A percentile compares a stretch with the other conserved stretches of the same genome.
These are phyloP conservation scores for Fomitopsis betulina DNA, from an alignment of 1,284 basidiomycete genomes.

Conservation along the genomic window DNA sequence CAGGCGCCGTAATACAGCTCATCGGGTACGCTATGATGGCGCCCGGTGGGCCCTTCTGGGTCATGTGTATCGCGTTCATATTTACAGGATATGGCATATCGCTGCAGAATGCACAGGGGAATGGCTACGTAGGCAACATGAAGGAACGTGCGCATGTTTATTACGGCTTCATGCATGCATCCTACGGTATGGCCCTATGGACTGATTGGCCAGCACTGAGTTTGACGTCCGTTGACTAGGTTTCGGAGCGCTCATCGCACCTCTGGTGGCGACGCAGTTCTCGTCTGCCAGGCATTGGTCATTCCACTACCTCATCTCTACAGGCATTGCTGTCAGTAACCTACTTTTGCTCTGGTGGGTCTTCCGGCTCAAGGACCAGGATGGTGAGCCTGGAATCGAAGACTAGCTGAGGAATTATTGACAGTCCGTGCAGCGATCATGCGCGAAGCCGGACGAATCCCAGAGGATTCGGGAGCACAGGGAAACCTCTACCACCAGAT, in stretches of 20 bases:
- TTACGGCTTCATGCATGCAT: constrained; percentile 53
- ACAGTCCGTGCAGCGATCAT: constrained; percentile 17
- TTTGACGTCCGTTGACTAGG: constrained; percentile 30
- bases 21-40: constrained; percentile 42
- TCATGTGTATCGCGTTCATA: constrained; percentile 55
- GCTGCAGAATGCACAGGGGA: constrained; percentile 50
- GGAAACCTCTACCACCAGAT: constrained; percentile 51
- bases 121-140: constrained; percentile 48
- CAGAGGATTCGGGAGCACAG: constrained; percentile 27
- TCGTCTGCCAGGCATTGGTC: constrained; percentile 47
- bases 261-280: constrained; percentile 68
- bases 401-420: background rate
- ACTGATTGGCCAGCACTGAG: background rate
- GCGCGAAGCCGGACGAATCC: constrained; percentile 35
- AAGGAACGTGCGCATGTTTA: constrained; percentile 39
- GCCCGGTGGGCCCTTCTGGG: constrained; percentile 62
- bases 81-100: constrained; percentile 59
- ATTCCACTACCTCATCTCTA: constrained; percentile 49
- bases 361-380: constrained; percentile 48
- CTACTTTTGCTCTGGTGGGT: constrained; percentile 38
- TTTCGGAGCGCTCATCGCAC: constrained; percentile 61
- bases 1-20: constrained; percentile 41
- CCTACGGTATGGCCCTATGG: constrained; percentile 36
- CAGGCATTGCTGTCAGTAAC: constrained; percentile 50
- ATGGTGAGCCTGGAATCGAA: constrained; percentile 31